A percentile compares a stretch with the other conserved stretches of the same genome.
These are phyloP conservation scores for Alternaria ventricosa DNA, from an alignment of 2,329 filamentous ascomycete genomes.

Conservation along the genomic window DNA sequence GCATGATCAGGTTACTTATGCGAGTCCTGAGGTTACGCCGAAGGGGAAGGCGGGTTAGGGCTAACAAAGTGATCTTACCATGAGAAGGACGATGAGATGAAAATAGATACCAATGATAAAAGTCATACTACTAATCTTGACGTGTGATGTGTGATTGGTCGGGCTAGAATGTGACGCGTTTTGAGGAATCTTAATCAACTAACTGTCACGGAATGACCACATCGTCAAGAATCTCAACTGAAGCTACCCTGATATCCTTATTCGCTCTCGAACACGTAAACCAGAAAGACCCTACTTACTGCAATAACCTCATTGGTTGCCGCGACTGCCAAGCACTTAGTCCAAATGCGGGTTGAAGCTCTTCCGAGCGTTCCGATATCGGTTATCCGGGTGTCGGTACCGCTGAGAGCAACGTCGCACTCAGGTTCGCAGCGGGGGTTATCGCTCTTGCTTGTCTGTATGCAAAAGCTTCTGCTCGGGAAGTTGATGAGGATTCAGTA, in stretches of 20 bases:
- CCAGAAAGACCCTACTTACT: background rate
- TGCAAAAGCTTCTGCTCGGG: too few species aligned
- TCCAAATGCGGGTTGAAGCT: background rate
- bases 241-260: background rate
- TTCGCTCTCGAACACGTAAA: too few species aligned
- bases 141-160: too few species aligned
- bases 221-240: too few species aligned
- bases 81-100: background rate
- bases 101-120: slow-evolving; percentile 1
- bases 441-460: too few species aligned
- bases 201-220: too few species aligned
- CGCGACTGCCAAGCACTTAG: background rate
- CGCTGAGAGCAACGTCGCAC: background rate
- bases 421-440: too few species aligned
- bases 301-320: background rate
- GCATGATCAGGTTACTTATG: background rate
- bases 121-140: background rate
- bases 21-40: background rate
- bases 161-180: too few species aligned
- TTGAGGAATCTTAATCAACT: too few species aligned
- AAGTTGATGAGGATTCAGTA: too few species aligned
- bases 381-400: background rate
- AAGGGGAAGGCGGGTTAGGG: background rate
- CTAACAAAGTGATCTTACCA: too few species aligned
- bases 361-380: background rate